Percentiles rank a stretch among this genome's conserved stretches.
phyloP scores from a whole-genome alignment of 2,329 filamentous ascomycete genomes.

The Fusarium camptoceras region DNA sequence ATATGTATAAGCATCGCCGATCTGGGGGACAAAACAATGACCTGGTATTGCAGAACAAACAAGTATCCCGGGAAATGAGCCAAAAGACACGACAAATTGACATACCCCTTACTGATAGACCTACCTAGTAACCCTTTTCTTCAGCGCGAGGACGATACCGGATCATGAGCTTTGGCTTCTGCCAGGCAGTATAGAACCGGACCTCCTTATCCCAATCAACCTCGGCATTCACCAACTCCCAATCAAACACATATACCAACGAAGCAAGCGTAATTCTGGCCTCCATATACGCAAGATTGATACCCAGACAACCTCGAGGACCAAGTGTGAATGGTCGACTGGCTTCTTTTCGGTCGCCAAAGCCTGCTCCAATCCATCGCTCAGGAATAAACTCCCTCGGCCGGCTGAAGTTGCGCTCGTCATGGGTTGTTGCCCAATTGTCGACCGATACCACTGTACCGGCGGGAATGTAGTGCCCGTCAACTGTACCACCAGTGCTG shows the following conservation, averaged over 20 bases:
- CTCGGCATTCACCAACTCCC: slow-evolving; percentile 7
- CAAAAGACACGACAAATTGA: no score
- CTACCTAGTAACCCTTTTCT: not conserved
- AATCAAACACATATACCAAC: not conserved
- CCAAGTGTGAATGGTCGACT: slow-evolving; percentile 12
- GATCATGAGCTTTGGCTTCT: not conserved
- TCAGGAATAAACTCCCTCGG: slow-evolving; percentile 13
- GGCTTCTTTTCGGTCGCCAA: slow-evolving; percentile 9
- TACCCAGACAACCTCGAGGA: slow-evolving; percentile 1
- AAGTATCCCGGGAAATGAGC: not conserved
- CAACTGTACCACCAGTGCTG: slow-evolving; percentile 15
- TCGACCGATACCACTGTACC: slow-evolving; percentile 22
- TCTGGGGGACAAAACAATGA: not conserved
- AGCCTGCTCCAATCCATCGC: slow-evolving; percentile 11
- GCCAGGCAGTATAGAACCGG: not conserved
- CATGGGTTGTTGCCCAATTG: not conserved
- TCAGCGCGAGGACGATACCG: not conserved
- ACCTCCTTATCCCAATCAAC: not conserved
- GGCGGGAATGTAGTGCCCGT: slow-evolving; percentile 18
- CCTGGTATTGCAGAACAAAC: not conserved
- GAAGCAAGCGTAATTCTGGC: slow-evolving; percentile 1
- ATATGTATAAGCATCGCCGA: not conserved
- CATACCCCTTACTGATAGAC: no score
- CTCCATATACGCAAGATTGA: slow-evolving; percentile 21
- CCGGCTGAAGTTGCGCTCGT: slow-evolving; percentile 7